Evolutionary conservation across 1,284 basidiomycete species (phyloP), one percentile per base, ranked within the genome.

Genomic region (Trametes versicolor): DNA sequence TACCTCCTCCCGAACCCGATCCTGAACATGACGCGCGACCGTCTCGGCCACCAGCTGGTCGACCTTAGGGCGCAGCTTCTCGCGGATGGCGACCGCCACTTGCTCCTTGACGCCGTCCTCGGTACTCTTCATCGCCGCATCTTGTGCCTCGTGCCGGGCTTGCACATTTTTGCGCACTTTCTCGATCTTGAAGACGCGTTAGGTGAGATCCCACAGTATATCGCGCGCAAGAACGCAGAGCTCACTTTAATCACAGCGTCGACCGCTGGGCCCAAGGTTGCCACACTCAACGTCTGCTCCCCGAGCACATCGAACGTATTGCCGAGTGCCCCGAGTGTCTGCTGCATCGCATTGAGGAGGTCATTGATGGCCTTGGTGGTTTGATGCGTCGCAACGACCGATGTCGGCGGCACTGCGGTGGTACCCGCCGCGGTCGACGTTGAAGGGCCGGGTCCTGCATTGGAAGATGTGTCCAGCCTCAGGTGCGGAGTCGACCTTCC

Each of bases 231-330:
- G 7, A 27, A 7, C 7, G 3, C 37, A 8, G 8, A 43, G 72
- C 78, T 57, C 54, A 83, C 84, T 73, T 85, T 79, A 37, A 82
- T 76, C 0, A 77, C 70, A 0, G 81, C 79, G 58, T 82, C 81
- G 39, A 84, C 77, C 15, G 81, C 80, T 8, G 83, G 79, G 9
- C 77, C 79, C 25, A 85, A 65, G n/a, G 75, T 73, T 0, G 81
- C 78, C 47, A 85, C 74, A 43, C 76, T 80, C 41, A 79, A 77
- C 0, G 81, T 81, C 61, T 86, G 85, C 10, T 76, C 74, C 0
- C 80, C 82, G 8, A 87, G 73, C 4, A 75, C 74, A 45, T 82
- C 80, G 68, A 85, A 82, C 0, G 83, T 82, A 8, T 72, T 68
- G 1, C 79, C 76, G 49, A 86, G 74, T 0, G 75, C 72, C 1